These are phyloP conservation scores for Coemansia furcata DNA, from an alignment of 192 early-diverging fungal genomes.

Conservation along the genomic window DNA sequence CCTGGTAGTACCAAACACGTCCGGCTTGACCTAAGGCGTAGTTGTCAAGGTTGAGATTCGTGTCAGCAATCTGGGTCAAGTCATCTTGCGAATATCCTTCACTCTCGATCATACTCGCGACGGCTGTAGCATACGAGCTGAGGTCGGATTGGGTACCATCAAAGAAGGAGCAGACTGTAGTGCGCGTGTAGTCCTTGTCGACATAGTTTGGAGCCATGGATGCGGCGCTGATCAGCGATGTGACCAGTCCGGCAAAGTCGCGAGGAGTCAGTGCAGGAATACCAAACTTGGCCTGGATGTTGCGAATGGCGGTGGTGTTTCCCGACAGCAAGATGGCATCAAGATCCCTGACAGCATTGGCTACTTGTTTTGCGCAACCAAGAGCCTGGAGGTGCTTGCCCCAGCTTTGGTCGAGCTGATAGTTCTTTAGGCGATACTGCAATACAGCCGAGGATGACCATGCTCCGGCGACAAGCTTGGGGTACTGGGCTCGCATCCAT, in stretches of 20 bases:
- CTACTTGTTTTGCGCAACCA: slow-evolving; percentile 29
- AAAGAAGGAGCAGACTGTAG: slow-evolving; percentile 29
- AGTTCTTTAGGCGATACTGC: slow-evolving; percentile 57
- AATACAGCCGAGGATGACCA: slow-evolving; percentile 69
- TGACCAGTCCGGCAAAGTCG: slow-evolving; percentile 36
- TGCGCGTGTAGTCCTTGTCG: slow-evolving; percentile 14
- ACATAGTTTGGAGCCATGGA: slow-evolving; percentile 12
- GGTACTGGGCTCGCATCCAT: slow-evolving; percentile 67
- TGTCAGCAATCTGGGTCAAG: slow-evolving; percentile 28
- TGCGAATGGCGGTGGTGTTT: slow-evolving; percentile 13
- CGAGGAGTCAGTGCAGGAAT: slow-evolving; percentile 19
- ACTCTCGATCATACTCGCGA: slow-evolving; percentile 7
- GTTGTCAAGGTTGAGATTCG: slow-evolving; percentile 24
- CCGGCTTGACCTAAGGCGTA: slow-evolving; percentile 34
- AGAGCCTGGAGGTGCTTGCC: slow-evolving; percentile 35
- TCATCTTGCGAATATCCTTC: slow-evolving; percentile 8
- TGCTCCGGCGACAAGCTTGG: slow-evolving; percentile 60
- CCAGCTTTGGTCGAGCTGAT: slow-evolving; percentile 56
- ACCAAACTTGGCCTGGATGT: slow-evolving; percentile 25
- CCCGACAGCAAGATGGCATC: slow-evolving; percentile 23
- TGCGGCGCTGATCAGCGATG: slow-evolving; percentile 10
- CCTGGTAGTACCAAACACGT: slow-evolving; percentile 58
- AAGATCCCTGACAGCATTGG: slow-evolving; percentile 46
- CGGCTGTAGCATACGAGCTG: slow-evolving; percentile 24
- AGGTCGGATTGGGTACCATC: slow-evolving; percentile 14